Evolutionary conservation across 1,284 basidiomycete genomes (phyloP), one percentile per base, ranked within the genome.

Genomic region (Abortiporus biennis): DNA sequence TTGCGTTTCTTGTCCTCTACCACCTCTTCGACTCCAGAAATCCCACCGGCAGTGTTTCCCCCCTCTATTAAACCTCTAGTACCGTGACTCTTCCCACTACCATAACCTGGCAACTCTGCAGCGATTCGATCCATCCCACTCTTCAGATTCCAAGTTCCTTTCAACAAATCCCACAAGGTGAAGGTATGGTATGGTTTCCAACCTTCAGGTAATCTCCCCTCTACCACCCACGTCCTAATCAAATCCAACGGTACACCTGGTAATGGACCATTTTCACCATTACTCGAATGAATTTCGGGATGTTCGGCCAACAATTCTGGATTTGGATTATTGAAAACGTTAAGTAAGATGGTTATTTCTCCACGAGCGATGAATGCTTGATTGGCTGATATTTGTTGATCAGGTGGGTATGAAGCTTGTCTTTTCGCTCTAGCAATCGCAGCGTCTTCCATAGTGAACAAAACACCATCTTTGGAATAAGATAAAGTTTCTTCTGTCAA

Each of bases 121-220:
- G n/a, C n/a, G n/a, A n/a, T n/a, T n/a, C n/a, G n/a, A n/a, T n/a
- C n/a, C n/a, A n/a, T n/a, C n/a, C n/a, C n/a, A n/a, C n/a, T n/a
- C n/a, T n/a, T n/a, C n/a, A n/a, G n/a, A n/a, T n/a, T n/a, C n/a
- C n/a, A n/a, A n/a, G n/a, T n/a, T n/a, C n/a, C n/a, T n/a, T n/a
- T n/a, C n/a, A n/a, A n/a, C n/a, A n/a, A n/a, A n/a, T n/a, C n/a
- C 33, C 63, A 51, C 19, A 80, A 57, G 4, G 72, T 69, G 21
- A 70, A 66, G 1, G 55, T 61, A 40, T 70, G 72, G 11, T 58
- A 58, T 4, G 76, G 71, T 43, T 53, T 63, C 79, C 78, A 81
- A 1, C 56, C 67, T 2, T 68, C 63, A 0, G 80, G 80, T 2
- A 81, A 49, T 6, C 72, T 62, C 49, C 78, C 78, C 13, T 76